These are phyloP conservation scores for Glycine tomentella DNA, from an alignment of 306 rosid genomes.

Conservation along the genomic window DNA sequence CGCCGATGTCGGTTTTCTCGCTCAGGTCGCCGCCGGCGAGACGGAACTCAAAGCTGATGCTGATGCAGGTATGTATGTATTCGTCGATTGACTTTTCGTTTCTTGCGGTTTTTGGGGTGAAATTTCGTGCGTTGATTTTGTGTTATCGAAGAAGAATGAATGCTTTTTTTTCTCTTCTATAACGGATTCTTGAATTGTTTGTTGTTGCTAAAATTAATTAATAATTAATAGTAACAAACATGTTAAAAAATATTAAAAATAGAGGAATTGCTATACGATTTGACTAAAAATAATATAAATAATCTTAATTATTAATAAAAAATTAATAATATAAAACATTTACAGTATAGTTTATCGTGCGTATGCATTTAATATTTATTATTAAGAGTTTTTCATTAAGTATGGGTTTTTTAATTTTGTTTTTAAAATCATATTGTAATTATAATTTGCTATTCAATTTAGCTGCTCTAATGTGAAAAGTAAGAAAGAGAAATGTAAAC, in stretches of 20 bases:
- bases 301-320: too few species aligned
- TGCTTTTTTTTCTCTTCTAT: too few species aligned
- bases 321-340: too few species aligned
- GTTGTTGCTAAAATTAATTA: neutral
- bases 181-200: neutral
- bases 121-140: neutral
- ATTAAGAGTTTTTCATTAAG: too few species aligned
- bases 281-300: too few species aligned
- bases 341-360: too few species aligned
- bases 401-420: too few species aligned
- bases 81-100: neutral
- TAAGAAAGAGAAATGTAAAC: too few species aligned
- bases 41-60: constrained; percentile 28
- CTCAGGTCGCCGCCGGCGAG: constrained; percentile 38
- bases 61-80: constrained; percentile 24
- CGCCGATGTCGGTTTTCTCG: constrained; percentile 56
- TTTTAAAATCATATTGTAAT: too few species aligned
- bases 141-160: neutral
- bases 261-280: neutral
- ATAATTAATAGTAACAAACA: neutral
- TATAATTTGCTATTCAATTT: too few species aligned
- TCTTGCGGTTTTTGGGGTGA: neutral
- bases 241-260: neutral
- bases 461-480: too few species aligned
- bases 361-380: too few species aligned